phyloP scores from a whole-genome alignment of 306 rosid genomes.

The Phaseolus lunatus region DNA sequence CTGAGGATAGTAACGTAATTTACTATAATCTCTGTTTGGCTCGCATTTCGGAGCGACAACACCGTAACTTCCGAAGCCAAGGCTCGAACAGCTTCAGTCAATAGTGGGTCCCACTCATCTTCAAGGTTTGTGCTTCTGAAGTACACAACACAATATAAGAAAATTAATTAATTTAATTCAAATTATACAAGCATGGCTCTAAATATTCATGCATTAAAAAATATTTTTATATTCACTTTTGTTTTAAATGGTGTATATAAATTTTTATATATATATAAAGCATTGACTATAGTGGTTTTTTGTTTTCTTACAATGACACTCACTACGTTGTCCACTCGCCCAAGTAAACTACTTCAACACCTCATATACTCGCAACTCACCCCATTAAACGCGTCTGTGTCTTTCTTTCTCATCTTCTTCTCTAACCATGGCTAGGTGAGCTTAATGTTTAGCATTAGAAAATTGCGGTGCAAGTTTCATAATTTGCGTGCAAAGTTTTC shows the following conservation, averaged over 20 bases:
- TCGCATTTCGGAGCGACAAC: constrained; percentile 40
- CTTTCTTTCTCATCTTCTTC: background rate
- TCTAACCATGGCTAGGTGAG: constrained; percentile 60
- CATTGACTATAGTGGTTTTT: too few species aligned
- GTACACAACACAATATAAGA: too few species aligned
- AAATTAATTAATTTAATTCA: too few species aligned
- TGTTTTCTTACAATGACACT: too few species aligned
- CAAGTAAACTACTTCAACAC: background rate
- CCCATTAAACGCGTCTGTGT: constrained; percentile 1
- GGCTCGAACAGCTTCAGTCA: constrained; percentile 37
- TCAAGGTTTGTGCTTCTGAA: background rate
- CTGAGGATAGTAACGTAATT: background rate
- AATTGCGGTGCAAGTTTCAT: constrained; percentile 22
- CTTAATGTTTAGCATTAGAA: background rate
- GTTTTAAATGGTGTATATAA: too few species aligned
- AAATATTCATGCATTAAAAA: too few species aligned
- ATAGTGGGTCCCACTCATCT: constrained; percentile 19
- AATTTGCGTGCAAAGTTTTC: background rate
- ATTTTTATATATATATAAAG: too few species aligned
- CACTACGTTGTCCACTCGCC: constrained; percentile 25
- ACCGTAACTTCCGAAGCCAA: constrained; percentile 38
- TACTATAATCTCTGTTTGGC: constrained; percentile 36
- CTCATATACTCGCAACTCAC: constrained; percentile 19
- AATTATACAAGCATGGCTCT: too few species aligned
- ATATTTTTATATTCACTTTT: too few species aligned